Evolutionary conservation across 805 yeast genomes (phyloP).

Genomic region (Myxozyma udenii): DNA sequence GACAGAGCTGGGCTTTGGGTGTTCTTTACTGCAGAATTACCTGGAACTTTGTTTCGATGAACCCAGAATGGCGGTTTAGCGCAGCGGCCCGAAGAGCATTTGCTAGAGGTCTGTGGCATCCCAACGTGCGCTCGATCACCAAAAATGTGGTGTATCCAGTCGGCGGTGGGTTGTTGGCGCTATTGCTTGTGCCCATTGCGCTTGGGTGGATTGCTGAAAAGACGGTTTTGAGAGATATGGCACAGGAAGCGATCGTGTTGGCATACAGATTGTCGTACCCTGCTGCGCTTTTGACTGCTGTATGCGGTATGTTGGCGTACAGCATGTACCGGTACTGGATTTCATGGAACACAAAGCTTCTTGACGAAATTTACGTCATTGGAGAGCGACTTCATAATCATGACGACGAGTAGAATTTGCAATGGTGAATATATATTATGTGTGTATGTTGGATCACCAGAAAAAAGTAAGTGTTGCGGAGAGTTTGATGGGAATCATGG

Average conservation of each 20-base stretch:
- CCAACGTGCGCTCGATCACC: conserved; percentile 11
- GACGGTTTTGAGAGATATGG: conserved; percentile 6
- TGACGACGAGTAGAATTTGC: conserved; percentile 18
- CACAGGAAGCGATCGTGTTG: conserved; percentile 9
- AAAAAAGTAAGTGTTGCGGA: too few species aligned
- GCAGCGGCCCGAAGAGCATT: background rate
- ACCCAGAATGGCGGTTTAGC: conserved; percentile 1
- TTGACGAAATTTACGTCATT: conserved; percentile 38
- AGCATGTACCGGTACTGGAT: conserved; percentile 7
- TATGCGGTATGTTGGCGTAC: background rate
- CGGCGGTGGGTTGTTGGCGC: conserved; percentile 2
- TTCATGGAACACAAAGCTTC: conserved; percentile 30
- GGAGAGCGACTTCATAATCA: conserved; percentile 39
- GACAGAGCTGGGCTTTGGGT: conserved; percentile 25
- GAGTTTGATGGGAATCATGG: too few species aligned
- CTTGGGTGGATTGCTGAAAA: conserved; percentile 15
- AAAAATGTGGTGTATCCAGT: conserved; percentile 10
- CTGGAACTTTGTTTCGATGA: conserved; percentile 7
- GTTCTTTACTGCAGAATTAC: conserved; percentile 17
- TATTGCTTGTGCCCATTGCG: conserved; percentile 12
- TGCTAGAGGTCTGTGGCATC: background rate
- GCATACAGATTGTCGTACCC: conserved; percentile 21
- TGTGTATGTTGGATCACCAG: too few species aligned
- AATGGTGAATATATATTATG: too few species aligned
- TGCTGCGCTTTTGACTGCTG: conserved; percentile 3